Base-by-base conservation (phyloP, 331 rosid genomes). In the Pyracantha coccinea region DNA sequence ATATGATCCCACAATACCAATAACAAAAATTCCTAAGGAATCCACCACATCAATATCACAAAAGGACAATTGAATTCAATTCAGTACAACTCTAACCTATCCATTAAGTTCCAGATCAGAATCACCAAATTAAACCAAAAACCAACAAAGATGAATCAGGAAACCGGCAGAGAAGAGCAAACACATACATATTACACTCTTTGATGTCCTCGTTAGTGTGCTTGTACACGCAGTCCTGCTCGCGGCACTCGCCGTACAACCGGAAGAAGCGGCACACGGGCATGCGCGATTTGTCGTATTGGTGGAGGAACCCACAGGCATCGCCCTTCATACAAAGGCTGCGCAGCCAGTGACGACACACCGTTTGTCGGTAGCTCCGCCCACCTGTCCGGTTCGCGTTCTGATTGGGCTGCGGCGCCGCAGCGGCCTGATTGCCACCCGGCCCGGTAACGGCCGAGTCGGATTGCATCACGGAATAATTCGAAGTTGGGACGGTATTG, bases 301-400 rank as follows among this genome's bases (percentile, higher is more conserved):
- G 99, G 35, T 95, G 98, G 70, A 95, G 85, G 82, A 95, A 95
- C 61, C 99, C 99, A 75, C 99, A 95, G 52, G 99, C 97, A 17
- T 95, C 99, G 13, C 99, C 99, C 76, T 95, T 95, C 99, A 95
- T 95, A 65, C 99, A 95, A 21, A 95, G 81, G 61, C 98, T 88
- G 3, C 98, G 90, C 2, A 95, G 92, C 99, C 99, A 95, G 85
- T 95, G 99, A 33, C 99, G 88, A 77, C 99, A 95, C 66, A 95
- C 99, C 63, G 99, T 95, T 79, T 95, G 99, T 21, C 99, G 96
- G 79, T 89, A 92, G 87, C 99, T 95, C 81, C 97, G 79, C 59
- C 99, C 79, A 4, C 93, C 91, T 0, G 84, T 75, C 15, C 57
- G 41, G 71, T 86, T 82, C 14, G 76, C 86, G 2, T 1, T 73